Evolutionary conservation across 2,329 filamentous ascomycete species (phyloP), one percentile per base, ranked within the genome.

Genomic region (Beauveria bassiana): DNA sequence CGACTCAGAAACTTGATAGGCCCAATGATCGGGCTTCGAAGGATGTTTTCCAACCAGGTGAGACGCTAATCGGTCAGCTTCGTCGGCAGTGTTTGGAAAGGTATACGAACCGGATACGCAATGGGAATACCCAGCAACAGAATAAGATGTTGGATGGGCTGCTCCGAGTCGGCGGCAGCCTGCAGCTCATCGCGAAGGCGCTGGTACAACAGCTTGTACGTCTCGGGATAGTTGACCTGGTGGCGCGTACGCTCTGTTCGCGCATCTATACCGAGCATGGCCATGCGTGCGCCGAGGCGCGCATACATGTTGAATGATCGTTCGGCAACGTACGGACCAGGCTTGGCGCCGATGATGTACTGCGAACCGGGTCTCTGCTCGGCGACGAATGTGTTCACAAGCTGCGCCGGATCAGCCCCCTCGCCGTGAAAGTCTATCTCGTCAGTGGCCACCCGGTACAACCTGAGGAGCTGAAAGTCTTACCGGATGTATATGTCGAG

Each of bases 1-100:
- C 93, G 90, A 78, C 96, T 95, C 68, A 97, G 73, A 65, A 98
- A 87, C 70, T 92, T 93, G 70, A 97, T 86, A 0, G 93, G 92
- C 0, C 89, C 92, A 70, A 97, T 93, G 26, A 97, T 67, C 0
- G 93, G 93, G 64, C 91, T 96, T 18, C 84, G 83, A 67, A 98
- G 84, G 62, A 97, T 89, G 70, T 96, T 97, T 72, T 98, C 93
- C 5, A 97, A 81, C 93, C 93, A 97, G n/a, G 93, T 95, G 59
- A 97, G 81, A 67, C 93, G 91, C 81, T 86, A 65, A 7, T 5
- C 9, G 20, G 34, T 62, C 16, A 40, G 60, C 69, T 46, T 34
- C 5, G 47, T 18, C 6, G 9, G 26, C 26, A 24, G 3, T 5
- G n/a, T n/a, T 40, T 20, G 26, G 9, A 6, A n/a, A 54, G 42